These are phyloP conservation scores for Aspergillus candidus DNA, from an alignment of 2,329 filamentous ascomycete genomes.

Conservation along the genomic window DNA sequence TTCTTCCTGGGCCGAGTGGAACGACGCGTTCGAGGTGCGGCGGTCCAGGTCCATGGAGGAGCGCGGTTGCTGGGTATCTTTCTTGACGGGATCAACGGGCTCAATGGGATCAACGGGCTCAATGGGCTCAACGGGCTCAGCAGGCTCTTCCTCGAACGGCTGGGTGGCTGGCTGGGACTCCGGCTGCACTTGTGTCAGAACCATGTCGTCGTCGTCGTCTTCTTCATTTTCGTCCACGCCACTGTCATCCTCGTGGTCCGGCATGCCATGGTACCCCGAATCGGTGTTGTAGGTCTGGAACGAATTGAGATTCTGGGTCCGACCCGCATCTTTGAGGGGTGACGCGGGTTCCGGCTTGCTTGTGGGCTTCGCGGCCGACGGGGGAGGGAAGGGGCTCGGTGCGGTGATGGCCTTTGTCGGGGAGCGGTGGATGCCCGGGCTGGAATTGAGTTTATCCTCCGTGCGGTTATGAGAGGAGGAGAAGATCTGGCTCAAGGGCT, in stretches of 20 bases:
- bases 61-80: constrained; percentile 15
- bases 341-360: constrained; percentile 1
- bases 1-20: constrained; percentile 43
- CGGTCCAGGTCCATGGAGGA: constrained; percentile 26
- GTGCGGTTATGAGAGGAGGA: constrained; percentile 35
- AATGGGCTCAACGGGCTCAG: background rate
- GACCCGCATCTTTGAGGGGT: constrained; percentile 25
- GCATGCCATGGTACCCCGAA: constrained; percentile 45
- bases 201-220: constrained; percentile 35
- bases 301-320: constrained; percentile 32
- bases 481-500: constrained; percentile 47
- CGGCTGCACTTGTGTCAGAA: constrained; percentile 27
- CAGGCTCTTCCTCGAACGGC: constrained; percentile 26
- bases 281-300: constrained; percentile 39
- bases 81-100: constrained; percentile 1
- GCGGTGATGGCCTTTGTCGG: constrained; percentile 25
- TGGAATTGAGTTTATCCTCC: constrained; percentile 29
- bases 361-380: constrained; percentile 13
- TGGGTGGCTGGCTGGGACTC: constrained; percentile 30
- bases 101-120: too few species aligned
- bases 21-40: constrained; percentile 40
- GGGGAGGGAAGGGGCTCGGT: constrained; percentile 12
- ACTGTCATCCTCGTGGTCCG: constrained; percentile 29
- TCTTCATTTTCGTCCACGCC: constrained; percentile 27
- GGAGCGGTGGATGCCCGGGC: constrained; percentile 30